A percentile compares a stretch with the other conserved stretches of the same genome.
phyloP scores from a whole-genome alignment of 176 grass and related monocot genomes.

The Rhynchospora pubera region DNA sequence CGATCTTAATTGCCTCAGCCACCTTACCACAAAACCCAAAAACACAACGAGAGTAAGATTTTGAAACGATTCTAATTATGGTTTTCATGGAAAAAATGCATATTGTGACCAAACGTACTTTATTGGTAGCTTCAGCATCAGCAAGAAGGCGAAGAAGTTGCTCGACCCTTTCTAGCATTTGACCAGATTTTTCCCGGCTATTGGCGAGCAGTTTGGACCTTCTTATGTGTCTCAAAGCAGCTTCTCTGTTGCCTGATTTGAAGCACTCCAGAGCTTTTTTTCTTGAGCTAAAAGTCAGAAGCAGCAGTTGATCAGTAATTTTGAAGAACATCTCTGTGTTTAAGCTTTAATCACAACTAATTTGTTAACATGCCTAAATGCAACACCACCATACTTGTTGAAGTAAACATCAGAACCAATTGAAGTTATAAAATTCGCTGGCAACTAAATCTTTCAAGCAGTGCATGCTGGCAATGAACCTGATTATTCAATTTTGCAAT shows the following conservation, averaged over 20 bases:
- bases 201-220: conserved; percentile 62
- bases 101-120: conserved; percentile 32
- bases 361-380: not conserved
- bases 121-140: conserved; percentile 68
- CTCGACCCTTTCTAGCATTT: conserved; percentile 61
- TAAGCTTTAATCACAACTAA: not conserved
- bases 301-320: not conserved
- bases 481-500: conserved; percentile 8
- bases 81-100: not conserved
- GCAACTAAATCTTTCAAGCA: not conserved
- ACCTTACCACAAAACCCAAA: conserved; percentile 41
- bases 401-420: not conserved
- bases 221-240: conserved; percentile 44
- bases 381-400: not conserved
- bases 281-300: conserved; percentile 47
- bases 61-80: not conserved
- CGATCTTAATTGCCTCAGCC: conserved; percentile 78
- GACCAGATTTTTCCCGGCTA: conserved; percentile 45
- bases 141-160: conserved; percentile 55
- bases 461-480: conserved; percentile 1
- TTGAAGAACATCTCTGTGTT: not conserved
- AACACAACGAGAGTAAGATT: conserved; percentile 12
- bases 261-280: conserved; percentile 53
- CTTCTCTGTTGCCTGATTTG: conserved; percentile 60
- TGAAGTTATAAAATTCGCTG: conserved; percentile 6